A percentile compares a stretch with the other conserved stretches of the same genome.
These are phyloP conservation scores for Backusella tuberculispora DNA, from an alignment of 192 early-diverging fungal genomes.

Conservation along the genomic window DNA sequence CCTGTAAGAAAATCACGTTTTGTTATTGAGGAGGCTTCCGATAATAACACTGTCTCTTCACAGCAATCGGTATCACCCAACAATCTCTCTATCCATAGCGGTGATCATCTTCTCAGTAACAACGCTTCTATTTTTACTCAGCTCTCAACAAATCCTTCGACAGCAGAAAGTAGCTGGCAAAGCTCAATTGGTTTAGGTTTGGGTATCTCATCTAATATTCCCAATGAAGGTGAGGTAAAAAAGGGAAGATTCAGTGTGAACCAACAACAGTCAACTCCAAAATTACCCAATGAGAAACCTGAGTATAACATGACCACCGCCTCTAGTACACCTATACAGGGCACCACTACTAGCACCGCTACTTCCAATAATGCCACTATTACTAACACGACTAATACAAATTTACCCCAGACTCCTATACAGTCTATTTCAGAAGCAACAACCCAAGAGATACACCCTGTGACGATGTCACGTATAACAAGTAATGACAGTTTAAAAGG, in stretches of 20 bases:
- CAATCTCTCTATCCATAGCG: conserved; percentile 18
- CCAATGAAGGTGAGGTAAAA: conserved; percentile 46
- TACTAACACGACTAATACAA: neutral
- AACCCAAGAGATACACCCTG: neutral
- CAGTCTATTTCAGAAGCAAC: neutral
- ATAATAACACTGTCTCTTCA: conserved; percentile 24
- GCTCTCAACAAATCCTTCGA: neutral
- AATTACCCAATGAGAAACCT: conserved; percentile 3
- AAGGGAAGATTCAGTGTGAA: conserved; percentile 72
- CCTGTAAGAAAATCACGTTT: conserved; percentile 35
- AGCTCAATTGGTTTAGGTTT: conserved; percentile 14
- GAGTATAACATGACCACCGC: neutral
- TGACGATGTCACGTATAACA: conserved; percentile 13
- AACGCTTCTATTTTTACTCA: neutral
- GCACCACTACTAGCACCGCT: neutral
- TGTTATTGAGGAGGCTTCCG: conserved; percentile 33
- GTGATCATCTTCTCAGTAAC: neutral
- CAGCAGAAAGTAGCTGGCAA: conserved; percentile 3
- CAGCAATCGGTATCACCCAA: conserved; percentile 10
- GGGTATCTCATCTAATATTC: conserved; percentile 17
- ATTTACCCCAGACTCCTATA: neutral
- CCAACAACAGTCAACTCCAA: conserved; percentile 4
- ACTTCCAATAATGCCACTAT: neutral
- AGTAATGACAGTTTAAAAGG: conserved; percentile 15
- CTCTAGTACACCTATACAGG: neutral